Conservation (phyloP, 202 grass and related monocot genomes). For the Setaria italica region DNA sequence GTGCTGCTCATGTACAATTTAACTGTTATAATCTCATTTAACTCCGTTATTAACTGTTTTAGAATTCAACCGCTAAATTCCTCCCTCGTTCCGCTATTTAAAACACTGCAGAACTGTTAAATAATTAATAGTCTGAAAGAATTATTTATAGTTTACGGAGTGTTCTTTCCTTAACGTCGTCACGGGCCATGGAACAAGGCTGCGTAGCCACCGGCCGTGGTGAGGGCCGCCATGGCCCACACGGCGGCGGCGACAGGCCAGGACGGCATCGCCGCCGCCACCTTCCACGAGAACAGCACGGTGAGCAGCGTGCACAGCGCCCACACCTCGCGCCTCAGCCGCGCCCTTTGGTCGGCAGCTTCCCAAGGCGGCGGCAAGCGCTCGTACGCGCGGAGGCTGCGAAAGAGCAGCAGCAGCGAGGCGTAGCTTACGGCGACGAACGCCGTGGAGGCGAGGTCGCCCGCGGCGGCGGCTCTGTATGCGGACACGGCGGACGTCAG, state of each 20-base stretch:
- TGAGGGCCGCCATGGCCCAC: background rate
- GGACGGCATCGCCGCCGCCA: background rate
- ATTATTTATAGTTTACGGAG: too few relatives aligned
- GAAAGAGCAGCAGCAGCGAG: conserved; percentile 15
- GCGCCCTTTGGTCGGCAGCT: background rate
- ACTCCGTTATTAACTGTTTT: too few relatives aligned
- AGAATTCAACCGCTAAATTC: too few relatives aligned
- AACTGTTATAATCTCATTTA: too few relatives aligned
- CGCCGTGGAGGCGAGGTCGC: background rate
- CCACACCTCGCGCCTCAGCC: conserved; percentile 6
- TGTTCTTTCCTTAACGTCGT: too few relatives aligned
- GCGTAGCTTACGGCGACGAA: background rate
- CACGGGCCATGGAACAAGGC: background rate
- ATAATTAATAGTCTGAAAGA: too few relatives aligned
- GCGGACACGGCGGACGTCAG: conserved; percentile 25
- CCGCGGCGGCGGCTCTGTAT: background rate
- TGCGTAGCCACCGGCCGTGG: background rate
- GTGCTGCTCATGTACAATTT: too few relatives aligned
- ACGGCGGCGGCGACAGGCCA: background rate
- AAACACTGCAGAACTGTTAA: too few relatives aligned
- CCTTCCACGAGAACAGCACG: conserved; percentile 30
- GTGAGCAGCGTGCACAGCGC: conserved; percentile 36
- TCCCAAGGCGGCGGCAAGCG: background rate
- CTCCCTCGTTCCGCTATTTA: too few relatives aligned
- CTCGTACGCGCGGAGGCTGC: background rate